Conservation (phyloP, 495 filamentous ascomycete species). For the Xylaria bambusicola region DNA sequence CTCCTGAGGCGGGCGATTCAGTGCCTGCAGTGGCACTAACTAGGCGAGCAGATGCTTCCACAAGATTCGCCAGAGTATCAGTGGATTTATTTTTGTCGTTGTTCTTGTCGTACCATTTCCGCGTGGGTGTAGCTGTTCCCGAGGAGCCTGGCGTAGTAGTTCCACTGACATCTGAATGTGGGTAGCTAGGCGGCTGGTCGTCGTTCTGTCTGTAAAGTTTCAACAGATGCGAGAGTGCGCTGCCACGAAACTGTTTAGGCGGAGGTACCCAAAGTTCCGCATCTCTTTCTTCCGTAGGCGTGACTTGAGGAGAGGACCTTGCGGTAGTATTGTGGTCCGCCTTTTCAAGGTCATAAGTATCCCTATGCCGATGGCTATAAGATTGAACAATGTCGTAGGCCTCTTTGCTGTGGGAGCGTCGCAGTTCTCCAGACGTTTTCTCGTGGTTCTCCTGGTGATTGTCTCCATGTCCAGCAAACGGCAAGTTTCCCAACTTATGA, state of each 20-base stretch:
- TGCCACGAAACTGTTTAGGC: constrained; percentile 71
- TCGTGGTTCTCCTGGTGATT: constrained; percentile 25
- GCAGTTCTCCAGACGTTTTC: constrained; percentile 8
- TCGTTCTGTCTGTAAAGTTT: constrained; percentile 64
- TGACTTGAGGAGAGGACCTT: constrained; percentile 59
- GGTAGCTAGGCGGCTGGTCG: constrained; percentile 30
- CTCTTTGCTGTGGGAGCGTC: constrained; percentile 35
- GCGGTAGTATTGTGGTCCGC: constrained; percentile 29
- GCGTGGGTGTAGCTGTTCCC: constrained; percentile 54
- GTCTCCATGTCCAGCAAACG: constrained; percentile 26
- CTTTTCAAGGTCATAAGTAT: constrained; percentile 16
- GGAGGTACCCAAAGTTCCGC: constrained; percentile 66
- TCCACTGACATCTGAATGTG: constrained; percentile 30
- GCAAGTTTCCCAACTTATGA: constrained; percentile 22
- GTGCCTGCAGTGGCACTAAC: constrained; percentile 41
- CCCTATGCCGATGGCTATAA: constrained; percentile 47
- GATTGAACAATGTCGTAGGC: constrained; percentile 54
- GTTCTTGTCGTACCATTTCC: constrained; percentile 57
- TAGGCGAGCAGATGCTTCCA: constrained; percentile 59
- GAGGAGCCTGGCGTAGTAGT: constrained; percentile 41
- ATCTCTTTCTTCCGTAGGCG: constrained; percentile 60
- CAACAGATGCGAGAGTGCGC: constrained; percentile 75
- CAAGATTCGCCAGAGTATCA: constrained; percentile 54
- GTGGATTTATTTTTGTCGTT: constrained; percentile 38
- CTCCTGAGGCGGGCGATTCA: constrained; percentile 30